These are phyloP conservation scores for Aspergillus fructus DNA, from an alignment of 2,329 filamentous ascomycete genomes.

Conservation along the genomic window DNA sequence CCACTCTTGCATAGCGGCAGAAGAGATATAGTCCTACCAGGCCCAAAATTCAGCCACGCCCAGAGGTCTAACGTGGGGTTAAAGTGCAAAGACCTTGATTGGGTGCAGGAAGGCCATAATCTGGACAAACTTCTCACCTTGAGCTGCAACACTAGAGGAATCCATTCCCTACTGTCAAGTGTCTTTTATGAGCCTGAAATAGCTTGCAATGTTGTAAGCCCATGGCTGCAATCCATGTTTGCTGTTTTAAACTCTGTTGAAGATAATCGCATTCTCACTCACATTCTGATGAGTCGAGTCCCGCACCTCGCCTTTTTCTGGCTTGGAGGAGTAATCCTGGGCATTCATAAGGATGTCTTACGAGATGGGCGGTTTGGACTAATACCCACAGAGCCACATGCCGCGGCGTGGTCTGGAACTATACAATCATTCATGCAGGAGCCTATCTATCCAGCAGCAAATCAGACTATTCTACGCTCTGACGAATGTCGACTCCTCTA, in stretches of 20 bases:
- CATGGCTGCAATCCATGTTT: slow-evolving; percentile 8
- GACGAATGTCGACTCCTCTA: slow-evolving; percentile 8
- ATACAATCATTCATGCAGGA: slow-evolving; percentile 10
- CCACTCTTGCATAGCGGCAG: background rate
- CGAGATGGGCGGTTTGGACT: background rate
- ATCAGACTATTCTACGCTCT: background rate
- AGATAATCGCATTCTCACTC: slow-evolving; percentile 1
- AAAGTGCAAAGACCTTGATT: background rate
- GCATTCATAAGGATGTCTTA: background rate
- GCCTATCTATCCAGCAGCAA: slow-evolving; percentile 2
- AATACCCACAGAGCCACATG: slow-evolving; percentile 3
- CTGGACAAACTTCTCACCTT: slow-evolving; percentile 9
- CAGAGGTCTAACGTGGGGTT: background rate
- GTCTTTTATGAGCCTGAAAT: slow-evolving; percentile 6
- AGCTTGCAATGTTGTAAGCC: slow-evolving; percentile 9
- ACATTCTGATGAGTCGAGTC: slow-evolving; percentile 9
- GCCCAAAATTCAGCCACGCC: background rate
- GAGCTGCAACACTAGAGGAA: slow-evolving; percentile 5
- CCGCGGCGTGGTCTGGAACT: slow-evolving; percentile 2
- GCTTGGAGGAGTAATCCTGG: slow-evolving; percentile 4
- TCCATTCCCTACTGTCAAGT: slow-evolving; percentile 1
- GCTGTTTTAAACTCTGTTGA: background rate
- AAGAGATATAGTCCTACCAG: background rate
- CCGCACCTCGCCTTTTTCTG: slow-evolving; percentile 8
- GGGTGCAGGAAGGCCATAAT: background rate